Evolutionary conservation across 2,329 filamentous ascomycete species (phyloP), one percentile per base, ranked within the genome.

Genomic region (Scorias spongiosa): DNA sequence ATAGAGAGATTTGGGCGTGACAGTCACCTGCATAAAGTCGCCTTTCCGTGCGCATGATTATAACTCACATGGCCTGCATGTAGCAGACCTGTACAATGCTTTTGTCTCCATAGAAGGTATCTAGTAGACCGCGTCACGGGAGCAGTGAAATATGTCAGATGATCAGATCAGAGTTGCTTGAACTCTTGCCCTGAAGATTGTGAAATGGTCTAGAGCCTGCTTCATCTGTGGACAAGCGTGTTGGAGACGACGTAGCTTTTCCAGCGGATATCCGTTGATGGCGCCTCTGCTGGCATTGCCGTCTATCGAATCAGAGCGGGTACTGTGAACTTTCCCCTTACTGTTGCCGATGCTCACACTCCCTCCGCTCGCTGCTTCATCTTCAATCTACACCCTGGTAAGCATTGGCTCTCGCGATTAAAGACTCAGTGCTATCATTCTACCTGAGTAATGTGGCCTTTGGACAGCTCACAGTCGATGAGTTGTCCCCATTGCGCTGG

Each of bases 401-500:
- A 15, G 46, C 44, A 36, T 42, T 26, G 20, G 4, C 20, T 34
- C 17, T 7, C 17, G 12, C 10, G 12, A 39, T 10, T 14, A 36
- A 18, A 37, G 14, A 18, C 36, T n/a, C 28, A 17, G 14, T 20
- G 17, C 15, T 12, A 28, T n/a, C 45, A 12, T 40, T 52, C 17
- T 53, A 69, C 60, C 76, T 76, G 45, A 98, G 67, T 45, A 95
- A 68, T 51, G 71, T 75, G 7, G 84, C 76, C 60, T 89, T 89
- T 0, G 91, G n/a, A 59, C 91, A 98, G 66, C 84, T 91, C 15
- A 80, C 76, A 2, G 81, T 83, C 37, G 72, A 78, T 29, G 84
- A 87, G 18, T 78, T 66, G 44, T 93, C 80, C 12, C 91, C 88
- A 47, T 84, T 75, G 45, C 75, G 72, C 54, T 80, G 68, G 65